Percentiles rank a stretch among this genome's conserved stretches.
phyloP scores from a whole-genome alignment of 805 yeast species.

The Wickerhamiella azymoides region DNA sequence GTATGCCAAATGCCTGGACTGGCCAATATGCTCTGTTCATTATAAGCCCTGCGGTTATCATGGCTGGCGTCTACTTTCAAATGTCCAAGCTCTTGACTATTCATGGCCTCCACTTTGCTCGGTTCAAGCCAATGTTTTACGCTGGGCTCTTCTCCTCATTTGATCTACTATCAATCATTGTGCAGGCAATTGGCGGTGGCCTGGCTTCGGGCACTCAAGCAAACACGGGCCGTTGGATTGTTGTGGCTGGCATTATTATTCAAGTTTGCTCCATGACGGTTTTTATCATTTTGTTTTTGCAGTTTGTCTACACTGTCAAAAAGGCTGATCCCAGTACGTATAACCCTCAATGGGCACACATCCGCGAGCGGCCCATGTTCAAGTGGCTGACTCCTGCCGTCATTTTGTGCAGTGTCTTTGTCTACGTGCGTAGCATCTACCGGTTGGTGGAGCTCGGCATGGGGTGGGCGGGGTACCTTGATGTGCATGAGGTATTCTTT shows the following conservation, averaged over 20 bases:
- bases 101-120: constrained; percentile 41
- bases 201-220: constrained; percentile 37
- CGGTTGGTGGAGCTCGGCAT: constrained; percentile 58
- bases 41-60: constrained; percentile 67
- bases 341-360: constrained; percentile 12
- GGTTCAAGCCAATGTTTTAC: constrained; percentile 41
- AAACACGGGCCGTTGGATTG: constrained; percentile 42
- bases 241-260: constrained; percentile 65
- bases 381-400: constrained; percentile 19
- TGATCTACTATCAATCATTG: constrained; percentile 47
- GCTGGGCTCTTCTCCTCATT: constrained; percentile 50
- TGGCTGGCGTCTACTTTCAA: constrained; percentile 69
- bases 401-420: constrained; percentile 32
- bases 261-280: constrained; percentile 59
- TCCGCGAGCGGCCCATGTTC: constrained; percentile 16
- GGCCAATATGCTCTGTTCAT: constrained; percentile 58
- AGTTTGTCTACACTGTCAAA: constrained; percentile 24
- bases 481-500: constrained; percentile 45
- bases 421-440: constrained; percentile 57
- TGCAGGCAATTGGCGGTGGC: constrained; percentile 73
- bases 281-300: constrained; percentile 38
- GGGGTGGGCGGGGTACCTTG: constrained; percentile 59
- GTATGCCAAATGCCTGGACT: constrained; percentile 31
- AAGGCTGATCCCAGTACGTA: constrained; percentile 5
- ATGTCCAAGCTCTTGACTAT: constrained; percentile 54